Conservation (phyloP, 768 basidiomycete species). For the Coprinopsis marcescibilis region DNA sequence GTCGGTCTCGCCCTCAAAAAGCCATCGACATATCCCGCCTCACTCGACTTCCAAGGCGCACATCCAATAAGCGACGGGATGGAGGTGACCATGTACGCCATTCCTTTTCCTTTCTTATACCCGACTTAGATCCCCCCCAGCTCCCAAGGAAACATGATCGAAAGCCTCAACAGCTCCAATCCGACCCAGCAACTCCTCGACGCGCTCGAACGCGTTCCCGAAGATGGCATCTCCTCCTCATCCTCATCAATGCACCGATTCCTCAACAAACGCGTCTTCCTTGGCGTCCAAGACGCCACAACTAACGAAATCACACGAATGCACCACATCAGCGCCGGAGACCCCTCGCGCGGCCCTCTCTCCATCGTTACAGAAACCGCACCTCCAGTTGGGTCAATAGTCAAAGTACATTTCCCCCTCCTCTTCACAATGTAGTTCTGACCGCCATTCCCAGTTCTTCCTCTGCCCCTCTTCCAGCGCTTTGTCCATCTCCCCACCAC, state of each 20-base stretch:
- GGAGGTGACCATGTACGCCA: conserved; percentile 47
- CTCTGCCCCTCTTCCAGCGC: too few relatives aligned
- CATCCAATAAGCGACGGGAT: conserved; percentile 39
- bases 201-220: conserved; percentile 36
- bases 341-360: conserved; percentile 60
- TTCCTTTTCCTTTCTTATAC: neutral
- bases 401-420: too few relatives aligned
- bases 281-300: neutral
- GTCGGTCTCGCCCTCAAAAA: conserved; percentile 53
- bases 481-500: too few relatives aligned
- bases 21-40: conserved; percentile 8
- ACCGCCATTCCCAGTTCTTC: too few relatives aligned
- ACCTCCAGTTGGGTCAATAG: conserved; percentile 35
- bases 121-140: conserved; percentile 26
- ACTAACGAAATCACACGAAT: conserved; percentile 14
- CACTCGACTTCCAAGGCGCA: conserved; percentile 34
- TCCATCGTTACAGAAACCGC: conserved; percentile 51
- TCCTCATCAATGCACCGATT: conserved; percentile 32
- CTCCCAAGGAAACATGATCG: conserved; percentile 69
- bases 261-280: neutral
- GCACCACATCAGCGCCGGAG: conserved; percentile 62
- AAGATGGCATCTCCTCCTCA: conserved; percentile 3
- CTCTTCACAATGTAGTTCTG: too few relatives aligned
- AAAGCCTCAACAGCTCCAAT: conserved; percentile 48
- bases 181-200: conserved; percentile 56